Evolutionary conservation across 805 yeast species (phyloP), one percentile per base, ranked within the genome.

Genomic region (Komagataella populi): DNA sequence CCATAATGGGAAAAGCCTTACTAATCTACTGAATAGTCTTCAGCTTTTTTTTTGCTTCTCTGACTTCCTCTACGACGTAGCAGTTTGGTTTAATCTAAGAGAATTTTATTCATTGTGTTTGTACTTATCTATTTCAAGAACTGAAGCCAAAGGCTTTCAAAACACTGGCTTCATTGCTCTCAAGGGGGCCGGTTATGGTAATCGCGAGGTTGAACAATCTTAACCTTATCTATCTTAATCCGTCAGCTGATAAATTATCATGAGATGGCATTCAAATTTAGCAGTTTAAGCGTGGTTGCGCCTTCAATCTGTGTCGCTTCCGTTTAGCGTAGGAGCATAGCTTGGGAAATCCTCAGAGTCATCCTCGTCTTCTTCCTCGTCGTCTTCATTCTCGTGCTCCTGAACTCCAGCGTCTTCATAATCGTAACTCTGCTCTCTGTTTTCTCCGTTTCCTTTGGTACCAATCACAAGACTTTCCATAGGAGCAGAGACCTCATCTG

Each of bases 391-490:
- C n/a, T 50, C 57, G 6, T 55, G 55, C 16, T 55, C 60, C 45
- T 53, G 57, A 50, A 62, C 65, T 12, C 62, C 66, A 23, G 60
- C 66, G 44, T 65, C 67, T 30, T 67, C 69, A 44, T 65, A 66
- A 45, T 66, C 69, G 49, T 65, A 65, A 43, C 56, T 58, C 16
- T 54, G 57, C 4, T 54, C 57, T 8, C 57, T 63, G 8, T 58
- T 60, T 14, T 57, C 66, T 50, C 61, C 68, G 20, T 64, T 63
- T 30, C 65, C 68, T 17, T 65, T 68, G 14, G 70, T 70, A 20
- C 71, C 71, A 50, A 64, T 67, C 4, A 59, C 57, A 3, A 53
- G 57, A 22, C 51, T 61, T n/a, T 64, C 71, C 30, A 63, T 64
- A 45, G 63, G 62, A 50, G 63, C 61, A 46, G 59, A 60, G 46